A percentile compares a stretch with the other conserved stretches of the same genome.
Conservation (phyloP, 768 basidiomycete genomes). For the Sporobolomyces phaffii region DNA sequence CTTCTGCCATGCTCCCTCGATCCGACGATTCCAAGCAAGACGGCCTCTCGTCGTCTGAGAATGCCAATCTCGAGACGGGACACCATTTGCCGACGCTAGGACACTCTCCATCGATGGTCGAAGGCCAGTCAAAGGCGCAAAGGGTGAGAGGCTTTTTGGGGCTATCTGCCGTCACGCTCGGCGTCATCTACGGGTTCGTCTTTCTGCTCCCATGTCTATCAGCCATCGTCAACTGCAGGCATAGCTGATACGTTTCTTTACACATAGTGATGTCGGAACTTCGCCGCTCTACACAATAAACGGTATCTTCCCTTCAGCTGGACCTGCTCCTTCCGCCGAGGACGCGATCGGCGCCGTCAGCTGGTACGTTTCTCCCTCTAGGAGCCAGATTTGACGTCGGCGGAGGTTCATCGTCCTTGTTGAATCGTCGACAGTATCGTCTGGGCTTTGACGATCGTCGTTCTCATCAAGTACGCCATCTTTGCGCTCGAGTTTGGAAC, state of each 20-base stretch:
- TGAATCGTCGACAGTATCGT: no score
- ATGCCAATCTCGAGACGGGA: background rate
- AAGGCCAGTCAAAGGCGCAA: background rate
- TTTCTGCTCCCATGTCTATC: no score
- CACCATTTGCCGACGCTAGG: no score
- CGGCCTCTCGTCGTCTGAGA: background rate
- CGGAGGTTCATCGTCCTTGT: background rate
- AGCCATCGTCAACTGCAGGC: no score
- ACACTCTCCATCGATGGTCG: no score
- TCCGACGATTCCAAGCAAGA: background rate
- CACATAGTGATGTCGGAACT: constrained; percentile 48
- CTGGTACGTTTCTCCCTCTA: constrained; percentile 44
- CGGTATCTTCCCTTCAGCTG: constrained; percentile 57
- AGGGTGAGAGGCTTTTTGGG: background rate
- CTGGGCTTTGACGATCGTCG: constrained; percentile 60
- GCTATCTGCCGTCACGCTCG: constrained; percentile 6
- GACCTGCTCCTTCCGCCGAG: constrained; percentile 54
- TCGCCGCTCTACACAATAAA: constrained; percentile 63
- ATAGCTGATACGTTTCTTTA: no score
- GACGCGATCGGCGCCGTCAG: constrained; percentile 61
- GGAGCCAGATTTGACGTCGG: background rate
- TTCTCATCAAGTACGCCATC: constrained; percentile 59
- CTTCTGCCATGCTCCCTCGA: background rate
- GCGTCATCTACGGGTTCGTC: constrained; percentile 22
- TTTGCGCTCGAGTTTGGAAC: constrained; percentile 53